phyloP scores from a whole-genome alignment of 1,284 basidiomycete species.

The Trichosporon faecale region DNA sequence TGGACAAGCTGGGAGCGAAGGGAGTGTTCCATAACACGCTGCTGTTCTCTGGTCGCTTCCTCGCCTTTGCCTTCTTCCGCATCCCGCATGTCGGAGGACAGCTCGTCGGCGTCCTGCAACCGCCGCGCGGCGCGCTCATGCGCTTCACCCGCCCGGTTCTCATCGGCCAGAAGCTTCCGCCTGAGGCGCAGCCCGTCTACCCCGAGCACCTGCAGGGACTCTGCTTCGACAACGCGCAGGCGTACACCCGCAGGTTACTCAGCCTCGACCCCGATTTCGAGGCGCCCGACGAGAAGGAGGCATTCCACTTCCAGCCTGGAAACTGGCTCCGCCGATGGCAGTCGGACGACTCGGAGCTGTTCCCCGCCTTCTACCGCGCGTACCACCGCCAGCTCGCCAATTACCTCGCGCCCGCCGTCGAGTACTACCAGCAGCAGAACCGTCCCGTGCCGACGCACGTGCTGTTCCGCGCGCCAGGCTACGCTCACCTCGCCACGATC shows the following conservation, averaged over 20 bases:
- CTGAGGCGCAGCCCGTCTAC: constrained; percentile 34
- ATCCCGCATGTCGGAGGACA: constrained; percentile 56
- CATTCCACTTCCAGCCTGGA: constrained; percentile 52
- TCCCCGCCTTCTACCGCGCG: constrained; percentile 57
- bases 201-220: constrained; percentile 46
- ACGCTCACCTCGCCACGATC: constrained; percentile 52
- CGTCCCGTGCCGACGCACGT: constrained; percentile 43
- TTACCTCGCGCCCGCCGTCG: constrained; percentile 50
- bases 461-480: constrained; percentile 54
- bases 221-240: constrained; percentile 46
- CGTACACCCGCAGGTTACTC: constrained; percentile 47
- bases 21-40: constrained; percentile 58
- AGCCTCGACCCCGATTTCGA: constrained; percentile 36
- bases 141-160: constrained; percentile 45
- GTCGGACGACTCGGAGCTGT: constrained; percentile 57
- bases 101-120: constrained; percentile 54
- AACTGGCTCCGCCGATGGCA: constrained; percentile 55
- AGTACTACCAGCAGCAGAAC: constrained; percentile 40
- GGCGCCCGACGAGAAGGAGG: constrained; percentile 45
- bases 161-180: constrained; percentile 29
- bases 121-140: constrained; percentile 52
- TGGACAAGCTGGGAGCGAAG: constrained; percentile 57
- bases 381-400: constrained; percentile 55
- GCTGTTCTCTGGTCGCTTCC: constrained; percentile 55
- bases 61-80: constrained; percentile 57